Evolutionary conservation across 2,329 filamentous ascomycete species (phyloP).

Genomic region (Penicillium crustosum): DNA sequence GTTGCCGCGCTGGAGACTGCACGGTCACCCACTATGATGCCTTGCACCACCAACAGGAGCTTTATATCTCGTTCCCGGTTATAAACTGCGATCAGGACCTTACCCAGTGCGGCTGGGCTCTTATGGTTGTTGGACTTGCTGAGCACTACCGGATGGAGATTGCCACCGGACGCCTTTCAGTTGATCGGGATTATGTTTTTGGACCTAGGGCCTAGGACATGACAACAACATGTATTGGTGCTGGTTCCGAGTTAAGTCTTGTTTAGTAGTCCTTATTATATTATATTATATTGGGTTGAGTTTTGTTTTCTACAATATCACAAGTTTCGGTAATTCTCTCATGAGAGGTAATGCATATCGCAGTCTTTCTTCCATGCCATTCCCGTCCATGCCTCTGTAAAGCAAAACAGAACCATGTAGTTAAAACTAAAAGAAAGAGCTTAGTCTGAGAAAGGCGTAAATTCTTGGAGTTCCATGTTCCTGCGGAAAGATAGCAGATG

Average conservation of each 20-base stretch:
- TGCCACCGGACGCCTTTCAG: neutral
- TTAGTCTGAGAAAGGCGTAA: neutral
- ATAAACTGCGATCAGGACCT: neutral
- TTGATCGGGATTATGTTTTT: neutral
- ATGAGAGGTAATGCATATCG: neutral
- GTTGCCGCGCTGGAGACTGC: neutral
- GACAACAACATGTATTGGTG: neutral
- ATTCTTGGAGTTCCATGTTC: neutral
- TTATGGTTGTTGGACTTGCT: neutral
- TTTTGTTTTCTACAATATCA: neutral
- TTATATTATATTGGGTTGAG: neutral
- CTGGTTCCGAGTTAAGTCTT: neutral
- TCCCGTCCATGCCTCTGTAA: neutral
- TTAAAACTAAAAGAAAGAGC: neutral
- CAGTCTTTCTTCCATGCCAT: neutral
- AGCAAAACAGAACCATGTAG: neutral
- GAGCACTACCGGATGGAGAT: conserved; percentile 1
- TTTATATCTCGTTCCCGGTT: neutral
- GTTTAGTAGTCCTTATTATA: neutral
- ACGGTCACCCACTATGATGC: neutral
- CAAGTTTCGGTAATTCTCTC: neutral
- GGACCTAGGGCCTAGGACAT: neutral
- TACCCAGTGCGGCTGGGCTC: neutral
- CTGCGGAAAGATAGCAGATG: neutral
- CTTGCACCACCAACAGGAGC: neutral